Percentiles rank a stretch among this genome's conserved stretches.
Conservation (phyloP, 441 rosid species). For the Pelargonium myrrhifolium region DNA sequence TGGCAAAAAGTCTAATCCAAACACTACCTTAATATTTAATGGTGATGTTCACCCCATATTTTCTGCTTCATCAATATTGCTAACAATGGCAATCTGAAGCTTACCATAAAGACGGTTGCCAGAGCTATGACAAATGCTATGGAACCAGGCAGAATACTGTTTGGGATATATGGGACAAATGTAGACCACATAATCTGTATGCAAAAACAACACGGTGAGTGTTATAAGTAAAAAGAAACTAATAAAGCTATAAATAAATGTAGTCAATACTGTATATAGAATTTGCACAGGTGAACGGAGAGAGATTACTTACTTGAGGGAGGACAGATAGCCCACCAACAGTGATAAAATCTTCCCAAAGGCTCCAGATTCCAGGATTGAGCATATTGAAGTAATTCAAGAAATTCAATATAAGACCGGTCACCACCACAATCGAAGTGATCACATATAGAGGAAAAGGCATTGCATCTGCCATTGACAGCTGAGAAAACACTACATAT, state of each 20-base stretch:
- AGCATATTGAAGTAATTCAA: conserved; percentile 50
- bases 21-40: too few relatives aligned
- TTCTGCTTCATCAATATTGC: neutral
- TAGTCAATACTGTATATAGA: neutral
- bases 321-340: conserved; percentile 69
- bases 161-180: conserved; percentile 71
- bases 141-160: conserved; percentile 57
- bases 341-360: conserved; percentile 86
- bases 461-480: conserved; percentile 81
- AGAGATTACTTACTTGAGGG: conserved; percentile 49
- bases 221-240: neutral
- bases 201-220: conserved; percentile 9
- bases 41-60: too few relatives aligned
- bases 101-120: conserved; percentile 66
- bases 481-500: conserved; percentile 62
- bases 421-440: conserved; percentile 47
- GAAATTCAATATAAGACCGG: conserved; percentile 54
- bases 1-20: too few relatives aligned
- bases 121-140: conserved; percentile 50
- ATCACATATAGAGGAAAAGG: conserved; percentile 48
- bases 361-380: conserved; percentile 41
- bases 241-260: neutral
- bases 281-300: neutral
- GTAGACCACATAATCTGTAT: conserved; percentile 89
- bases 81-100: conserved; percentile 18